These are phyloP conservation scores for Solanum hybrid DNA, from an alignment of 305 asterid species.

Conservation along the genomic window DNA sequence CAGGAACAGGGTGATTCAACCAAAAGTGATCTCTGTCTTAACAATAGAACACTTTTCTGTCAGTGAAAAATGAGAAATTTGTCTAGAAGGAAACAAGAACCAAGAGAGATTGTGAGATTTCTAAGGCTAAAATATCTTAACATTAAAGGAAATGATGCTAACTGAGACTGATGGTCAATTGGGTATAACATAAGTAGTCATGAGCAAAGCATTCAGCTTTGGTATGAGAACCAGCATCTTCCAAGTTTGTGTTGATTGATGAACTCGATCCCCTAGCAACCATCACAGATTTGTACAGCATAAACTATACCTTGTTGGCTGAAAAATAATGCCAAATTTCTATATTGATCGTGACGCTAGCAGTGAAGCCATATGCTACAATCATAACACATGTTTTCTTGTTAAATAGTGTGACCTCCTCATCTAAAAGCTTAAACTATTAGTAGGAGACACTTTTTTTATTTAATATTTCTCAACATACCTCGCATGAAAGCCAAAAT, in stretches of 20 bases:
- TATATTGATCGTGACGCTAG: background rate
- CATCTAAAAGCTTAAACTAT: background rate
- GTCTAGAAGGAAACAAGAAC: background rate
- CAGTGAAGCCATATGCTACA: background rate
- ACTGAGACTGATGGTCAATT: background rate
- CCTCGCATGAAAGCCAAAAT: background rate
- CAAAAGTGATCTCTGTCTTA: background rate
- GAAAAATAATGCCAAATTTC: background rate
- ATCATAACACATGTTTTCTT: background rate
- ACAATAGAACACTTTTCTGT: background rate
- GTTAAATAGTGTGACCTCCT: background rate
- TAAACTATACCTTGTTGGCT: background rate
- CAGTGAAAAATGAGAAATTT: background rate
- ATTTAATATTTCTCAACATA: background rate
- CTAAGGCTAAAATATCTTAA: background rate
- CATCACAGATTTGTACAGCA: background rate
- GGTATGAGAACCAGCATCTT: background rate
- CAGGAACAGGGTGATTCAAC: constrained; percentile 2
- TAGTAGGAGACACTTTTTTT: background rate
- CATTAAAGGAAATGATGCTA: background rate
- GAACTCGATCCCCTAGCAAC: background rate
- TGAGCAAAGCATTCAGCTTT: background rate
- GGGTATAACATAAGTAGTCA: background rate
- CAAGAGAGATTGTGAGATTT: background rate
- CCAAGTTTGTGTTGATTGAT: background rate